Evolutionary conservation across 164 flowering plant species (phyloP).

Genomic region (Aristolochia californica): DNA sequence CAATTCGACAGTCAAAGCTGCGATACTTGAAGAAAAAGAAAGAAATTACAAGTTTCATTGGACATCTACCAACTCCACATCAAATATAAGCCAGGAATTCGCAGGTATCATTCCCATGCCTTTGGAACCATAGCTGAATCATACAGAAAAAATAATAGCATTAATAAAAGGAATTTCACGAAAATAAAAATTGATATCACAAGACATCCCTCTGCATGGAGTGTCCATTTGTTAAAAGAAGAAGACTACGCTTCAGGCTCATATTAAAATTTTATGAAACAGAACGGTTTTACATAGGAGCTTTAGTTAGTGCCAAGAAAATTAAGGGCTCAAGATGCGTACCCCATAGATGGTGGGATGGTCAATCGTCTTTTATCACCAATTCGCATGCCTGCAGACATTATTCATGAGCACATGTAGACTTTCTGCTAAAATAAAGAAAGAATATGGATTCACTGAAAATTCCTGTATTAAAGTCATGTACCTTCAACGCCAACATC

Average conservation of each 20-base stretch:
- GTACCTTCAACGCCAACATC: constrained; percentile 91
- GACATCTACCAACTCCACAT: constrained; percentile 80
- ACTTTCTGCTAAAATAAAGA: neutral
- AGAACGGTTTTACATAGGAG: too few relatives aligned
- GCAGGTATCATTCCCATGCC: constrained; percentile 63
- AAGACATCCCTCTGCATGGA: too few relatives aligned
- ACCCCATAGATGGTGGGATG: constrained; percentile 99
- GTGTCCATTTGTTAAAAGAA: too few relatives aligned
- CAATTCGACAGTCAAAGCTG: neutral
- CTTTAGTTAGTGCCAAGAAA: too few relatives aligned
- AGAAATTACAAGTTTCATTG: constrained; percentile 2
- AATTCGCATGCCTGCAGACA: constrained; percentile 71
- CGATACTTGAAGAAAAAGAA: too few relatives aligned
- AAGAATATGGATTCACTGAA: neutral
- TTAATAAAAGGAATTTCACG: neutral
- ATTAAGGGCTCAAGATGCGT: constrained; percentile 9
- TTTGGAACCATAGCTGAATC: constrained; percentile 60
- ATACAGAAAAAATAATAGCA: neutral
- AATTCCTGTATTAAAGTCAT: neutral
- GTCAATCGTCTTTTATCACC: constrained; percentile 92
- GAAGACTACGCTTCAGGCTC: too few relatives aligned
- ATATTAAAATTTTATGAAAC: too few relatives aligned
- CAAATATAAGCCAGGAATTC: constrained; percentile 77
- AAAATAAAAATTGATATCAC: too few relatives aligned
- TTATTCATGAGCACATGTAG: neutral